Evolutionary conservation across 2,329 filamentous ascomycete genomes (phyloP).

Genomic region (Alternaria novae-zelandiae): DNA sequence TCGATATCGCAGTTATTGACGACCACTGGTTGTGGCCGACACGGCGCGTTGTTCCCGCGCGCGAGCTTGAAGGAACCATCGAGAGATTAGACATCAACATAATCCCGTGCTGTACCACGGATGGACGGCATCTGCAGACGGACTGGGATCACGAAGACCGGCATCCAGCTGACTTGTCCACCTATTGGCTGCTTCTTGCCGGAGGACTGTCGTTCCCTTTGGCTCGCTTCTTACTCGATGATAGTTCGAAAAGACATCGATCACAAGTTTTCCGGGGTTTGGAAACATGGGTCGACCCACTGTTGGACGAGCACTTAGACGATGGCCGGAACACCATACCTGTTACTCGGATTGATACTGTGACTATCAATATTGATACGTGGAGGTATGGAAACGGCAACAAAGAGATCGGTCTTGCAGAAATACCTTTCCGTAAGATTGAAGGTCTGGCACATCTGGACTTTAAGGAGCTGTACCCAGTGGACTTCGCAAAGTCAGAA

Average conservation of each 20-base stretch:
- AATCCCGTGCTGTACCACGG: not conserved
- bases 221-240: not conserved
- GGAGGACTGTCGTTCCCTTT: not conserved
- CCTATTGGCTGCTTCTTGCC: not conserved
- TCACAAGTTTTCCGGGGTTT: not conserved
- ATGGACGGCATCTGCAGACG: not conserved
- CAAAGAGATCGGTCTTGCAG: not conserved
- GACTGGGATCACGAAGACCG: not conserved
- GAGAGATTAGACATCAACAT: not conserved
- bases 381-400: not conserved
- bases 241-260: not conserved
- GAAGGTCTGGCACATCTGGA: not conserved
- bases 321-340: not conserved
- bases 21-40: constrained; percentile 4
- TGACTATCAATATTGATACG: not conserved
- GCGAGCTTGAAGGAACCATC: not conserved
- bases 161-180: not conserved
- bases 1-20: not conserved
- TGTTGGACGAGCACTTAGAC: not conserved
- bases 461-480: constrained; percentile 1
- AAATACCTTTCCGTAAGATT: not conserved
- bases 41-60: not conserved
- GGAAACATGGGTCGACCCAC: not conserved
- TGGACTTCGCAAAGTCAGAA: not conserved
- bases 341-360: not conserved